These are phyloP conservation scores for Takashimella tepidaria DNA, from an alignment of 1,284 basidiomycete species.

Conservation along the genomic window DNA sequence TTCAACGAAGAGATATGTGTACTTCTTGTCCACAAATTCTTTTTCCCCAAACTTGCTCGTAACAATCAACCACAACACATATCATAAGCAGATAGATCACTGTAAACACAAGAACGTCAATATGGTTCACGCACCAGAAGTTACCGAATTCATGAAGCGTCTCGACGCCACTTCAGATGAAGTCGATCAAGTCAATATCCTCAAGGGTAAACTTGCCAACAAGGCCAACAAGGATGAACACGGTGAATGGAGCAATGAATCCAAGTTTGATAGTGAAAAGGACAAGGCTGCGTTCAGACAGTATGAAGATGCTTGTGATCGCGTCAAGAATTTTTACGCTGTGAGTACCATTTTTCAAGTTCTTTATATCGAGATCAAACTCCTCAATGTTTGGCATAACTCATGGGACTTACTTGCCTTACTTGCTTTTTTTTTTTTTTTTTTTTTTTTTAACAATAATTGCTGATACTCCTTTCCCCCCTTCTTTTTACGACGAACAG, in stretches of 20 bases:
- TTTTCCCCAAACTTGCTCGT: not conserved
- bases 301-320: conserved; percentile 63
- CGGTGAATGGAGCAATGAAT: conserved; percentile 55
- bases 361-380: no score
- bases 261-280: conserved; percentile 66
- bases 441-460: no score
- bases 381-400: no score
- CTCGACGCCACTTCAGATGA: conserved; percentile 68
- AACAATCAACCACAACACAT: not conserved
- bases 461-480: no score
- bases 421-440: no score
- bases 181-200: conserved; percentile 58
- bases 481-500: no score
- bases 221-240: conserved; percentile 23
- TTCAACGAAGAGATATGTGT: no score
- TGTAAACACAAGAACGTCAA: not conserved
- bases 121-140: conserved; percentile 36
- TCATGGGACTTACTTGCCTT: no score
- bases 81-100: not conserved
- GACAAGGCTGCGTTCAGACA: conserved; percentile 59
- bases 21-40: no score
- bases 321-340: conserved; percentile 74
- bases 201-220: conserved; percentile 31
- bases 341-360: no score
- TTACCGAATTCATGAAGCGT: conserved; percentile 40